Percentiles rank a stretch among this genome's conserved stretches.
These are phyloP conservation scores for Piloderma croceum DNA, from an alignment of 768 basidiomycete species.

Conservation along the genomic window DNA sequence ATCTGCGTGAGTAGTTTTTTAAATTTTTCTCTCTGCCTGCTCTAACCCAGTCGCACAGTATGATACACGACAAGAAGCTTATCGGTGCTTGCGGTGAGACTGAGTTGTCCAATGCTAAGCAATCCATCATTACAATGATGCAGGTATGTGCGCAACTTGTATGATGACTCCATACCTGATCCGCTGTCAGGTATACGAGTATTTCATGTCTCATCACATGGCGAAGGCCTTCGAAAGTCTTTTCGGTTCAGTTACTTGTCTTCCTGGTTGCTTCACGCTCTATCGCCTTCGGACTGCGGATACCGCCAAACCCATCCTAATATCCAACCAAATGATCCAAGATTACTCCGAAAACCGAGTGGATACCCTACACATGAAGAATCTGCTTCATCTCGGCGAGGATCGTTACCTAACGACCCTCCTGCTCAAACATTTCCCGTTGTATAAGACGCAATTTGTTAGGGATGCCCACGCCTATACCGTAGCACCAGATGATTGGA, in stretches of 20 bases:
- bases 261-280: slow-evolving; percentile 98
- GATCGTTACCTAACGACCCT: slow-evolving; percentile 98
- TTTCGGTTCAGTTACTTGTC: slow-evolving; percentile 96
- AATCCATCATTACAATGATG: slow-evolving; percentile 96
- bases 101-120: slow-evolving; percentile 84
- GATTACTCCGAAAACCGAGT: slow-evolving; percentile 96
- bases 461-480: slow-evolving; percentile 93
- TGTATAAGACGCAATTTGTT: slow-evolving; percentile 92
- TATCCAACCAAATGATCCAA: slow-evolving; percentile 83
- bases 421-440: slow-evolving; percentile 91
- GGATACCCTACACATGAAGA: slow-evolving; percentile 98
- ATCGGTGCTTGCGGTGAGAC: slow-evolving; percentile 97
- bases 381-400: slow-evolving; percentile 93
- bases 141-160: slow-evolving; percentile 46
- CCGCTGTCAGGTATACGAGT: slow-evolving; percentile 78
- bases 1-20: slow-evolving; percentile 66
- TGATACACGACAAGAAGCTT: slow-evolving; percentile 94
- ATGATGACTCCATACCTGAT: slow-evolving; percentile 1
- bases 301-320: slow-evolving; percentile 90
- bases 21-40: not conserved
- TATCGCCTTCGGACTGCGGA: slow-evolving; percentile 93
- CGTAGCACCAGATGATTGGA: slow-evolving; percentile 94
- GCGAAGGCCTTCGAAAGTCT: slow-evolving; percentile 96
- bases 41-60: slow-evolving; percentile 41
- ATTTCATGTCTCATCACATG: slow-evolving; percentile 98